Evolutionary conservation across 2,329 filamentous ascomycete genomes (phyloP).

Genomic region (Alternaria brassicicola): DNA sequence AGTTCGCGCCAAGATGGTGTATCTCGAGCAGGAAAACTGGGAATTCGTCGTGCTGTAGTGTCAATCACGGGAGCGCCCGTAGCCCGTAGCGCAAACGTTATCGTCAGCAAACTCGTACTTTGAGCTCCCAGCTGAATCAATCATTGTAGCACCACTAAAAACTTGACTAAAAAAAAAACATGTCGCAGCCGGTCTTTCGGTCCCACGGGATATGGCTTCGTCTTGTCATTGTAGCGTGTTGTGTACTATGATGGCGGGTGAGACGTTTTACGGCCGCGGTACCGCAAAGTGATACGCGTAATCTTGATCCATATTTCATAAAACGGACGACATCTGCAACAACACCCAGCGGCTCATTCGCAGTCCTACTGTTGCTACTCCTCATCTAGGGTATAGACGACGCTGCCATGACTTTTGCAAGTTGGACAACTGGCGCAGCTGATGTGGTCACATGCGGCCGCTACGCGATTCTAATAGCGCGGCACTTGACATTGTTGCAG

Average conservation of each 20-base stretch:
- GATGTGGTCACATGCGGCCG: background rate
- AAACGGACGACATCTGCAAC: background rate
- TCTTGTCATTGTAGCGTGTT: background rate
- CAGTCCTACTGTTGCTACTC: background rate
- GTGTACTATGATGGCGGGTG: background rate
- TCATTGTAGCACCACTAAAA: background rate
- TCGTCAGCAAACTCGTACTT: background rate
- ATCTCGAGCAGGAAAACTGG: background rate
- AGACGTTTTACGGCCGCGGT: background rate
- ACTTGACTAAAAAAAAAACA: background rate
- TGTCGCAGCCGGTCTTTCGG: background rate
- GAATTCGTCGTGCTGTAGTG: constrained; percentile 5
- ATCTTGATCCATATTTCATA: constrained; percentile 4
- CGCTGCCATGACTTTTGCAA: background rate
- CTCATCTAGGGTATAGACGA: background rate
- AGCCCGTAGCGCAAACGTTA: constrained; percentile 14
- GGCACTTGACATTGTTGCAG: background rate
- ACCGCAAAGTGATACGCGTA: constrained; percentile 8
- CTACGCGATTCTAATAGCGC: constrained; percentile 3
- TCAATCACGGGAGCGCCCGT: constrained; percentile 28
- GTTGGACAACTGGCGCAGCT: background rate
- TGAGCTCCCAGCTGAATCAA: constrained; percentile 1
- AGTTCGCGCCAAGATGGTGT: background rate
- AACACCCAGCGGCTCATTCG: background rate
- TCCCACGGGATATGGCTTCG: background rate